phyloP scores from a whole-genome alignment of 805 yeast genomes.

The Wickerhamomyces pijperi region DNA sequence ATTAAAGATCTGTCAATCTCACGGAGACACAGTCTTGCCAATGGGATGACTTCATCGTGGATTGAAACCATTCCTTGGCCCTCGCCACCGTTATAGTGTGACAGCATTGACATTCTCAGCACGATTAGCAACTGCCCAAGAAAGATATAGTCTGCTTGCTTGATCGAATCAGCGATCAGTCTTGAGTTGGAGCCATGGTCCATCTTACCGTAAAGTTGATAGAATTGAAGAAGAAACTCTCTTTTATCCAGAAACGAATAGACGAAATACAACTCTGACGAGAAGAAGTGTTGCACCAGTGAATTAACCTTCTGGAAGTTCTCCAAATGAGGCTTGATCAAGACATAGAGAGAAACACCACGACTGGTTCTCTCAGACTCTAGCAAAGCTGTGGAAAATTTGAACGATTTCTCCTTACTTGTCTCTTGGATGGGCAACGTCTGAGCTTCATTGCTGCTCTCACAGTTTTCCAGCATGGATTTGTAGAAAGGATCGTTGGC shows the following conservation, averaged over 20 bases:
- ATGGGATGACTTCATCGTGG: not conserved
- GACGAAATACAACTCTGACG: not conserved
- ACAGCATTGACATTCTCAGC: not conserved
- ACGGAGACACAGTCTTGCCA: not conserved
- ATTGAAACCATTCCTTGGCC: not conserved
- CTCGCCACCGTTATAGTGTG: not conserved
- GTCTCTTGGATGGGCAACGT: not conserved
- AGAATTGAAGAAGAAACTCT: not conserved
- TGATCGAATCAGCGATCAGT: not conserved
- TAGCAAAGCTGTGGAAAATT: not conserved
- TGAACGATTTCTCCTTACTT: not conserved
- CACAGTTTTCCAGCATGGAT: not conserved
- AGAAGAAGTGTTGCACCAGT: not conserved
- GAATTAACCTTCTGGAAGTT: not conserved
- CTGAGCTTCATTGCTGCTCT: not conserved
- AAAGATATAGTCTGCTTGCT: not conserved
- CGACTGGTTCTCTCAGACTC: not conserved
- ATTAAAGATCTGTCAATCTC: not conserved
- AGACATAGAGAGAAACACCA: not conserved
- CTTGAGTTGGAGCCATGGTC: not conserved
- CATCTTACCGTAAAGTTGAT: not conserved
- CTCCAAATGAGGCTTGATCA: not conserved
- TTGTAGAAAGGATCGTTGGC: not conserved
- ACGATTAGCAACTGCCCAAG: not conserved
- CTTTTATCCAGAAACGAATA: not conserved